These are phyloP conservation scores for Tremella fuciformis DNA, from an alignment of 768 basidiomycete genomes.

Conservation along the genomic window DNA sequence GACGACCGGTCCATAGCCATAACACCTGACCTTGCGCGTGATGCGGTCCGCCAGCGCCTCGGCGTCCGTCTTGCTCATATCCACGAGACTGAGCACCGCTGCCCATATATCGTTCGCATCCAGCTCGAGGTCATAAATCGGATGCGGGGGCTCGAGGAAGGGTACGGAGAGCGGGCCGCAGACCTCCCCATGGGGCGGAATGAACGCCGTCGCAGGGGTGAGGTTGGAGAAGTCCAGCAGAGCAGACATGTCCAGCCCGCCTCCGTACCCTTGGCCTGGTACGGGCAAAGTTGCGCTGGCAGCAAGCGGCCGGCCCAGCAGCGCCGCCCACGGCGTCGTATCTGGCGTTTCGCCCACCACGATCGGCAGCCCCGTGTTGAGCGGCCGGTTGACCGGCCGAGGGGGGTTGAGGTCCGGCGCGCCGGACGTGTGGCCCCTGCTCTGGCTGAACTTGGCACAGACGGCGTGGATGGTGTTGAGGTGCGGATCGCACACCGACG, in stretches of 20 bases:
- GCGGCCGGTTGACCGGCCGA: conserved; percentile 1
- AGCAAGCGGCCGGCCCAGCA: too few relatives aligned
- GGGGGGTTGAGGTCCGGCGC: conserved; percentile 3
- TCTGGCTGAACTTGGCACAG: conserved; percentile 9
- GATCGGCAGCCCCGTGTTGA: neutral
- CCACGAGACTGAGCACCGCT: conserved; percentile 3
- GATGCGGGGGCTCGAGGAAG: conserved; percentile 10
- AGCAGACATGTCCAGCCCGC: neutral
- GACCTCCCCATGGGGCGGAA: neutral
- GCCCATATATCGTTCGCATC: conserved; percentile 6
- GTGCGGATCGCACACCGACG: conserved; percentile 17
- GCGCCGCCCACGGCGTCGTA: too few relatives aligned
- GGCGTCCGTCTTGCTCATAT: conserved; percentile 2
- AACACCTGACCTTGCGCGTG: conserved; percentile 10
- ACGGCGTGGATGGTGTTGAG: conserved; percentile 18
- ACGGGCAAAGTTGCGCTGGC: neutral
- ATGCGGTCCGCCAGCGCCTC: conserved; percentile 1
- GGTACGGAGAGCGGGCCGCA: conserved; percentile 8
- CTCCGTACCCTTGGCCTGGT: too few relatives aligned
- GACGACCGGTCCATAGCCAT: conserved; percentile 14
- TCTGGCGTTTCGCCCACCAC: neutral
- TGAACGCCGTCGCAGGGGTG: neutral
- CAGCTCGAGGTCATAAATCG: conserved; percentile 4
- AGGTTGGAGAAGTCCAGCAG: conserved; percentile 8
- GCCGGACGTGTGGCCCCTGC: neutral